Conservation (phyloP, 2,329 filamentous ascomycete species). For the Rutstroemia sp. region DNA sequence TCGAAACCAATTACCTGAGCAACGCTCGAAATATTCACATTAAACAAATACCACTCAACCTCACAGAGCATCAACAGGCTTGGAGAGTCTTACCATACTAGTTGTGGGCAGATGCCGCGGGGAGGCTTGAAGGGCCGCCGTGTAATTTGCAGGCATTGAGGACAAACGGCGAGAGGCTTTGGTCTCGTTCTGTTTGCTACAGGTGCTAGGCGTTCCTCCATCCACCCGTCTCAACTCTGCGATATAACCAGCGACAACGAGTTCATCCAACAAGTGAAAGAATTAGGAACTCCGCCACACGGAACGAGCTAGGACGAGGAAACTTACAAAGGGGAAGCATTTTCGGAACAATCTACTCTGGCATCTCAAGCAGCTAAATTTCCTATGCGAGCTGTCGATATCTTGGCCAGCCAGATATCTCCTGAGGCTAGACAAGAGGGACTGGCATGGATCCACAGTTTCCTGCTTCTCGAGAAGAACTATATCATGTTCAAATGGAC, state of each 20-base stretch:
- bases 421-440: conserved; percentile 9
- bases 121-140: conserved; percentile 7
- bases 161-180: not conserved
- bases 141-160: conserved; percentile 5
- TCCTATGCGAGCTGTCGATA: conserved; percentile 4
- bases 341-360: not conserved
- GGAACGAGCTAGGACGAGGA: not conserved
- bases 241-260: not conserved
- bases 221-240: not conserved
- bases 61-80: not conserved
- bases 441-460: conserved; percentile 59
- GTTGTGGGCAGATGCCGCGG: conserved; percentile 9
- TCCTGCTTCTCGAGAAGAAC: conserved; percentile 52
- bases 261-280: not conserved
- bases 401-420: not conserved
- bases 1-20: not conserved
- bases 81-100: not conserved
- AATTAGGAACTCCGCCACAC: not conserved
- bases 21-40: not conserved
- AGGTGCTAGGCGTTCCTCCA: not conserved
- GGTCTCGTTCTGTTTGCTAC: not conserved
- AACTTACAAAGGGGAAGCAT: not conserved
- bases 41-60: not conserved
- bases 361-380: not conserved
- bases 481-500: conserved; percentile 64